These are phyloP conservation scores for Silene noctiflora DNA, from an alignment of 179 eudicot species.

Conservation along the genomic window DNA sequence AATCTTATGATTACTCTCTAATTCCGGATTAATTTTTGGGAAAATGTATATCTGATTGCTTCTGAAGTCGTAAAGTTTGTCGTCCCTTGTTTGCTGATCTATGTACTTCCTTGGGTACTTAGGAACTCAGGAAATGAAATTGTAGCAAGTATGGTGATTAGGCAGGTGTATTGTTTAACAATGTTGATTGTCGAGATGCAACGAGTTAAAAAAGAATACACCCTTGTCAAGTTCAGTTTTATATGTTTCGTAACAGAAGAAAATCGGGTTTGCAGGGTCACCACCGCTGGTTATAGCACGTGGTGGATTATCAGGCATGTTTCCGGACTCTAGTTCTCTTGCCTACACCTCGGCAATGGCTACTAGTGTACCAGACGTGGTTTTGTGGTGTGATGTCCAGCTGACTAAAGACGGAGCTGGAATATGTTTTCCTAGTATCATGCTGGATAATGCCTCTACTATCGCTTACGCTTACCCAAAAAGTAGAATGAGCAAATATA, in stretches of 20 bases:
- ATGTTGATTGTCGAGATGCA: no score
- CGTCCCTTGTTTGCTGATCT: no score
- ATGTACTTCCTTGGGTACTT: no score
- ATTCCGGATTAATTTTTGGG: no score
- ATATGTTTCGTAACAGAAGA: not conserved
- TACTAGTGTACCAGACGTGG: constrained; percentile 43
- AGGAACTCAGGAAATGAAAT: no score
- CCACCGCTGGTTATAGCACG: constrained; percentile 65
- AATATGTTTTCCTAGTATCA: constrained; percentile 64
- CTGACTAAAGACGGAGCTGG: constrained; percentile 71
- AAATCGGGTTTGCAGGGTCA: constrained; percentile 3
- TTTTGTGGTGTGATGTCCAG: constrained; percentile 88
- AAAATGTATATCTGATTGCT: no score
- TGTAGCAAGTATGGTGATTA: no score
- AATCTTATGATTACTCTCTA: no score
- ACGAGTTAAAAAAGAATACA: no score
- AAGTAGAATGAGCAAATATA: constrained; percentile 32
- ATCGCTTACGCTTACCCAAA: constrained; percentile 1
- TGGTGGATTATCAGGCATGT: constrained; percentile 80
- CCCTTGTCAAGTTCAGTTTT: no score
- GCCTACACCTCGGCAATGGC: constrained; percentile 49
- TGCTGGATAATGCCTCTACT: constrained; percentile 47
- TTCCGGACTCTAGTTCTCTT: constrained; percentile 62
- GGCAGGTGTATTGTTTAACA: no score
- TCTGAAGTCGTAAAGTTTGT: no score